These are phyloP conservation scores for Penicillium glabrum DNA, from an alignment of 2,329 filamentous ascomycete species.

Conservation along the genomic window DNA sequence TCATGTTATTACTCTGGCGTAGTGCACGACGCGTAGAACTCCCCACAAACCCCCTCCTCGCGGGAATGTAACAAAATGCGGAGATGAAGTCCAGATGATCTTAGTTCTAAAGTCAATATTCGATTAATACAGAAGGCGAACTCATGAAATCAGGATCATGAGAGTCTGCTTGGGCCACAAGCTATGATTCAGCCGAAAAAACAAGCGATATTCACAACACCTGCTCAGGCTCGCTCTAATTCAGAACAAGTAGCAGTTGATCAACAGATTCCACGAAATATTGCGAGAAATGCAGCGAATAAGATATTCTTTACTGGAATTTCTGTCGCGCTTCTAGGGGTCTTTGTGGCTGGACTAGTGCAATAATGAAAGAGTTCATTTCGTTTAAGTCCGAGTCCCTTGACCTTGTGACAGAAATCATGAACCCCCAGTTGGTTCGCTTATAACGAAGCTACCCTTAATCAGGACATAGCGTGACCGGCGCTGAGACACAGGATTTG, in stretches of 20 bases:
- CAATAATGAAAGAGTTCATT: neutral
- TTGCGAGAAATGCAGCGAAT: neutral
- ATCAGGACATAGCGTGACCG: neutral
- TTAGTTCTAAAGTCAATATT: neutral
- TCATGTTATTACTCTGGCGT: neutral
- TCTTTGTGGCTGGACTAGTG: neutral
- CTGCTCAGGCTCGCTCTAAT: neutral
- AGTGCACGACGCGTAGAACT: neutral
- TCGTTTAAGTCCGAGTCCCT: neutral
- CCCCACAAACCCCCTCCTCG: neutral
- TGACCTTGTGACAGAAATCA: neutral
- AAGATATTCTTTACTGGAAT: neutral
- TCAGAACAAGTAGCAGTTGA: neutral
- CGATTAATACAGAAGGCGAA: neutral
- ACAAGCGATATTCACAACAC: neutral
- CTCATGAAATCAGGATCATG: neutral
- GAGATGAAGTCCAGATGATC: neutral
- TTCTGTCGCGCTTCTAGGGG: neutral
- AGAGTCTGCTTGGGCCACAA: neutral
- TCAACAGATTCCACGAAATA: neutral
- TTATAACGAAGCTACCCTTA: neutral
- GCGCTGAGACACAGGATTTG: neutral
- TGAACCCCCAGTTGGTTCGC: neutral
- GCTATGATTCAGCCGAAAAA: neutral
- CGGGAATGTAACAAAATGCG: neutral